Evolutionary conservation across 176 grass and related monocot genomes (phyloP).

Genomic region (Dendrocalamus sinicus): DNA sequence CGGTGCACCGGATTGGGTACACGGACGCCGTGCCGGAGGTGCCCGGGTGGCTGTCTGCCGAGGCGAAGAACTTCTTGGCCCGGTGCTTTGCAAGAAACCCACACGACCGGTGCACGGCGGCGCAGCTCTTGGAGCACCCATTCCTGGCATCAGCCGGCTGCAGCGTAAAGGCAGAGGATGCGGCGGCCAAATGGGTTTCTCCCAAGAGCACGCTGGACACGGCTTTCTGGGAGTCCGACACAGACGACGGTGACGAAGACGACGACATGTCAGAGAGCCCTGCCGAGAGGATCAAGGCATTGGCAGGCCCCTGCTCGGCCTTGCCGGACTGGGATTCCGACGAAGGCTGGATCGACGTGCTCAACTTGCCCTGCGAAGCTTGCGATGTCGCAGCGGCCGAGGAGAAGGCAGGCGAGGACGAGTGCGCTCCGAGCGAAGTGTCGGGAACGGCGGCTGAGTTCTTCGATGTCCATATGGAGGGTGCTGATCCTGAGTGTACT

Average conservation of each 20-base stretch:
- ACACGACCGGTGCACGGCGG: slow-evolving; percentile 50
- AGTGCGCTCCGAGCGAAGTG: not conserved
- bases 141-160: slow-evolving; percentile 46
- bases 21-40: slow-evolving; percentile 54
- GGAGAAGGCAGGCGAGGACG: not conserved
- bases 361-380: not conserved
- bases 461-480: not conserved
- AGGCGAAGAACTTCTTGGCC: slow-evolving; percentile 67
- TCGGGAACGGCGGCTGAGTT: not conserved
- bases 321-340: slow-evolving; percentile 52
- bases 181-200: slow-evolving; percentile 52
- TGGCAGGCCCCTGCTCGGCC: slow-evolving; percentile 22
- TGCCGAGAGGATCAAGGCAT: slow-evolving; percentile 34
- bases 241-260: slow-evolving; percentile 35
- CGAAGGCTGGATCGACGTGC: slow-evolving; percentile 42
- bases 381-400: not conserved
- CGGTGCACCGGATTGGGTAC: slow-evolving; percentile 69
- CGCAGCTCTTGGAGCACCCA: slow-evolving; percentile 60
- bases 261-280: slow-evolving; percentile 24
- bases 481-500: not conserved
- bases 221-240: slow-evolving; percentile 55
- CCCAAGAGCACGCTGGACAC: slow-evolving; percentile 77
- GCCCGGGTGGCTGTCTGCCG: slow-evolving; percentile 56
- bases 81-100: slow-evolving; percentile 61
- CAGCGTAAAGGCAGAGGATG: slow-evolving; percentile 56